Conservation (phyloP, 768 basidiomycete species). For the Chlorophyllum brunneum region DNA sequence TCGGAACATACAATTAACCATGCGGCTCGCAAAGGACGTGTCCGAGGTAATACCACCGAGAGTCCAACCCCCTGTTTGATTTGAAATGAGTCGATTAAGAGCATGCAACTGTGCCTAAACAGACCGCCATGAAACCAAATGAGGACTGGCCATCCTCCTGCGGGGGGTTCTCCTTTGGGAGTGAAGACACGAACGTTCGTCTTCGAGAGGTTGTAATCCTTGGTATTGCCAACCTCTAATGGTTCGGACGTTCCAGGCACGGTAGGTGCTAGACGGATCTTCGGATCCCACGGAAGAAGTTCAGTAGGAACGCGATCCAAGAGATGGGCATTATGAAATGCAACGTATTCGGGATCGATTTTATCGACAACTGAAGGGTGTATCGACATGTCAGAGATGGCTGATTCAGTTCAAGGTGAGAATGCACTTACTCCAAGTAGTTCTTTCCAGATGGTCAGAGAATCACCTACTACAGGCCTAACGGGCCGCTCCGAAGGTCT, state of each 20-base stretch:
- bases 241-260: constrained; percentile 57
- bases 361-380: constrained; percentile 53
- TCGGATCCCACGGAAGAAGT: constrained; percentile 58
- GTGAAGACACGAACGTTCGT: constrained; percentile 62
- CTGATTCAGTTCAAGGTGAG: background rate
- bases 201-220: constrained; percentile 50
- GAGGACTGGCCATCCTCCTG: constrained; percentile 65
- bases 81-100: background rate
- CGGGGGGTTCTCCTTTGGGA: constrained; percentile 48
- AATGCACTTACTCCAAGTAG: background rate
- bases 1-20: constrained; percentile 50
- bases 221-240: constrained; percentile 48
- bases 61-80: constrained; percentile 65
- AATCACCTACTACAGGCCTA: background rate
- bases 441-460: no score
- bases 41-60: constrained; percentile 61
- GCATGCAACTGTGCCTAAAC: constrained; percentile 11
- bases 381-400: constrained; percentile 40
- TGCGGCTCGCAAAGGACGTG: constrained; percentile 56
- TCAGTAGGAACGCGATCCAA: constrained; percentile 46
- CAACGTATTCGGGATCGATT: constrained; percentile 65
- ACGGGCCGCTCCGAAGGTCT: no score
- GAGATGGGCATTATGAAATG: constrained; percentile 53
- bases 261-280: constrained; percentile 45
- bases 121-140: constrained; percentile 74